Evolutionary conservation across 2,329 filamentous ascomycete genomes (phyloP), one percentile per base, ranked within the genome.

Genomic region (Aspergillus caelatus): DNA sequence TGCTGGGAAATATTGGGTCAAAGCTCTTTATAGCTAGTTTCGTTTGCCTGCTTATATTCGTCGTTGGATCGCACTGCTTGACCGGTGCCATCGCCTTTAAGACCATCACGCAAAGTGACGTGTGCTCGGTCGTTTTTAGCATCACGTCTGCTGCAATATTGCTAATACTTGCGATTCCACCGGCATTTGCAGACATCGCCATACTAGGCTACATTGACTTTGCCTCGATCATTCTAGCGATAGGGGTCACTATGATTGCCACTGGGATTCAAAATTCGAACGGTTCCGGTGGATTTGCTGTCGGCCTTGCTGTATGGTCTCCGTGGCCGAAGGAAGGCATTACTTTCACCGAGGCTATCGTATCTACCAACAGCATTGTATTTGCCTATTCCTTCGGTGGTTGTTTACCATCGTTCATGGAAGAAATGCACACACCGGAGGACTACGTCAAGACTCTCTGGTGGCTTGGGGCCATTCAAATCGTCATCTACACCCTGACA

Each of bases 61-160:
- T 82, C 4, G 77, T 79, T 4, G 80, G 79, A 39, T 80, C 78
- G 1, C 80, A 82, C 67, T 78, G 78, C 60, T 64, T 82, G 59
- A 82, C 80, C 5, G 80, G 80, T 16, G 81, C 80, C 7, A 82
- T 82, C 61, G 80, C 80, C 1, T 82, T 74, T 62, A 74, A 79
- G 58, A 70, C 71, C 56, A 81, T 82, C 61, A 76, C 79, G 61
- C 68, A 75, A 50, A 70, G 73, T 45, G 68, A 62, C 1, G 64
- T 80, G 23, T 82, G 80, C 43, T 74, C 58, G 3, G 14, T 72
- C 43, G 71, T 80, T 14, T 82, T 78, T 70, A 76, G 75, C 19
- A 73, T 79, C 11, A 74, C 82, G 23, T 81, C 79, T 1, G 80
- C 80, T 46, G 73, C 68, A 9, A 69, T 76, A 26, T 56, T 76